These are phyloP conservation scores for Lablab purpureus DNA, from an alignment of 306 rosid species.

Conservation along the genomic window DNA sequence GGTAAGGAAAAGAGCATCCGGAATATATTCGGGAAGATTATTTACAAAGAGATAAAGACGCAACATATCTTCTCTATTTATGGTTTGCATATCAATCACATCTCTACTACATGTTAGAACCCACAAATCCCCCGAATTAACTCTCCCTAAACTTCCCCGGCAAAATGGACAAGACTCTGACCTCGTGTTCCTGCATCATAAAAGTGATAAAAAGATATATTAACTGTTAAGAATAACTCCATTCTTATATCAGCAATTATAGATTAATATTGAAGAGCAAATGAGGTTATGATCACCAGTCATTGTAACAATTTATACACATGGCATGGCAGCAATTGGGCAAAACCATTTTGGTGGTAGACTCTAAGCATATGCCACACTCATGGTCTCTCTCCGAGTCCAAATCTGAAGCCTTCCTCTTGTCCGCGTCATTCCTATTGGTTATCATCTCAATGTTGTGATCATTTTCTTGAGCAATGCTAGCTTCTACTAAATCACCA, in stretches of 20 bases:
- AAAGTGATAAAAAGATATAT: conserved; percentile 10
- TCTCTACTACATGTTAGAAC: conserved; percentile 66
- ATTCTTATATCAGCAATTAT: background rate
- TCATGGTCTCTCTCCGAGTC: conserved; percentile 75
- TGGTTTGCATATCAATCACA: conserved; percentile 64
- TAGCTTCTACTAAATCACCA: conserved; percentile 50
- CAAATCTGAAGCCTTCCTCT: conserved; percentile 45
- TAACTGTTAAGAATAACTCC: conserved; percentile 16
- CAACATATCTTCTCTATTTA: conserved; percentile 62
- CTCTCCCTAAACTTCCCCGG: conserved; percentile 76
- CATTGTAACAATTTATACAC: conserved; percentile 82
- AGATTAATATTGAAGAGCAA: background rate
- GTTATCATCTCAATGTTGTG: conserved; percentile 41
- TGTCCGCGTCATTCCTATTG: conserved; percentile 49
- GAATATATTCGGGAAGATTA: conserved; percentile 68
- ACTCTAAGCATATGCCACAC: conserved; percentile 87
- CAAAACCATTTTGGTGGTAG: conserved; percentile 74
- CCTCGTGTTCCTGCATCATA: conserved; percentile 63
- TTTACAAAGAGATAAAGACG: conserved; percentile 69
- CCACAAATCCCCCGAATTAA: conserved; percentile 77
- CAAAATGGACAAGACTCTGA: conserved; percentile 92
- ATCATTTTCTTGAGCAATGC: conserved; percentile 52
- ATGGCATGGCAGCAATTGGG: conserved; percentile 85
- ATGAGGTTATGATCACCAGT: conserved; percentile 57
- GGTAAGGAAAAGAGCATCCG: conserved; percentile 69